phyloP scores from a whole-genome alignment of 2,329 filamentous ascomycete genomes.

The Aspergillus carbonarius region DNA sequence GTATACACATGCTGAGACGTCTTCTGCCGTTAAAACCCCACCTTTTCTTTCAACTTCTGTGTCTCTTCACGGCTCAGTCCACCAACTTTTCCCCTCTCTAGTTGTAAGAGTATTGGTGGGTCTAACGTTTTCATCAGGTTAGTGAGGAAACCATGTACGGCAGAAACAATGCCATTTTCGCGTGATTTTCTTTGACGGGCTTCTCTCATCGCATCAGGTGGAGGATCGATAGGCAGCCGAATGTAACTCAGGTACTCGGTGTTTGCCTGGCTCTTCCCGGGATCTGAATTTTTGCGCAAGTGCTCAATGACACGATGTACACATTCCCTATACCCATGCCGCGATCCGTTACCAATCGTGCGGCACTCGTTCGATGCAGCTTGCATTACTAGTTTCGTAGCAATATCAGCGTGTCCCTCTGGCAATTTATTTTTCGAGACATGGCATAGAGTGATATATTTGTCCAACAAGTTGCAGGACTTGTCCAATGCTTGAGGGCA shows the following conservation, averaged over 20 bases:
- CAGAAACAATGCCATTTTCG: slow-evolving; percentile 39
- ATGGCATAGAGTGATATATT: slow-evolving; percentile 50
- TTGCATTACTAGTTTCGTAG: slow-evolving; percentile 51
- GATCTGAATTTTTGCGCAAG: slow-evolving; percentile 36
- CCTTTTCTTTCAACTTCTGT: slow-evolving; percentile 31
- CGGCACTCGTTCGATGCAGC: slow-evolving; percentile 51
- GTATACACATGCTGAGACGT: neutral
- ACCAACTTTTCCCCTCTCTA: slow-evolving; percentile 49
- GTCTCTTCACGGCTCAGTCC: slow-evolving; percentile 42
- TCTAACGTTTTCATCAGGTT: slow-evolving; percentile 45
- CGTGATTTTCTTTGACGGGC: slow-evolving; percentile 28
- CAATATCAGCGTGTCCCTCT: slow-evolving; percentile 42
- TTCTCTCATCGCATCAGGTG: slow-evolving; percentile 29
- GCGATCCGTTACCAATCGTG: slow-evolving; percentile 35
- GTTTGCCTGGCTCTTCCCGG: slow-evolving; percentile 25
- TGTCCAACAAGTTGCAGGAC: slow-evolving; percentile 32
- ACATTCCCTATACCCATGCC: slow-evolving; percentile 42
- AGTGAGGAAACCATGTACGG: slow-evolving; percentile 43
- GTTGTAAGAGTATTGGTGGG: slow-evolving; percentile 52
- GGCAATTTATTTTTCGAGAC: slow-evolving; percentile 31
- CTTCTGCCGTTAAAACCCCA: slow-evolving; percentile 21
- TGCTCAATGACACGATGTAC: slow-evolving; percentile 46
- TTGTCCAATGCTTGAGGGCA: neutral
- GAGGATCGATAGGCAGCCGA: slow-evolving; percentile 13
- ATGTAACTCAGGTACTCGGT: slow-evolving; percentile 19